A percentile compares a stretch with the other conserved stretches of the same genome.
Evolutionary conservation across 768 basidiomycete genomes (phyloP).

Genomic region (Dioszegia crocea): DNA sequence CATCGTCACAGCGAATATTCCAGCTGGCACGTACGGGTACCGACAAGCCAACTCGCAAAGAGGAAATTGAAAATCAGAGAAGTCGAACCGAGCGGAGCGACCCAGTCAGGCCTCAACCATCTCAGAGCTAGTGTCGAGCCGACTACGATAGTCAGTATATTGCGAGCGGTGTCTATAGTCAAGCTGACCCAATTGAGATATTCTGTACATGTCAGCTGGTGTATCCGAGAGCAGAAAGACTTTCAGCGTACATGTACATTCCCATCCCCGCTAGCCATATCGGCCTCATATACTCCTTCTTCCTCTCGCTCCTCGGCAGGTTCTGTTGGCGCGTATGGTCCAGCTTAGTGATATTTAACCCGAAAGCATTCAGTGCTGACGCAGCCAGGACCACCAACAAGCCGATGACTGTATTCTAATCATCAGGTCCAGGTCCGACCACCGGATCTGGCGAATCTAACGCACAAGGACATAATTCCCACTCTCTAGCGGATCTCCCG

Average conservation of each 20-base stretch:
- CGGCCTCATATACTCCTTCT: constrained; percentile 73
- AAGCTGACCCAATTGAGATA: constrained; percentile 5
- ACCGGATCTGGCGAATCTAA: not conserved
- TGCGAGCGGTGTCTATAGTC: not conserved
- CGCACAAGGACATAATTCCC: constrained; percentile 8
- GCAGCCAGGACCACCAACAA: constrained; percentile 77
- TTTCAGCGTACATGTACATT: constrained; percentile 72
- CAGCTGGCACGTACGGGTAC: constrained; percentile 39
- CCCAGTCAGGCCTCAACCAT: constrained; percentile 65
- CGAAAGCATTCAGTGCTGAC: constrained; percentile 56
- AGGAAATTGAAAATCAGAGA: constrained; percentile 95
- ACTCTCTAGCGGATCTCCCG: constrained; percentile 4
- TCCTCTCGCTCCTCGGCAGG: constrained; percentile 69
- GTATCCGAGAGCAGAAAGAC: no score
- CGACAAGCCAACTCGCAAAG: constrained; percentile 62
- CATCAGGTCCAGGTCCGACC: not conserved
- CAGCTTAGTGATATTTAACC: constrained; percentile 89
- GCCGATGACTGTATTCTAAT: constrained; percentile 51
- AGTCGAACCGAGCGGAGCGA: constrained; percentile 88
- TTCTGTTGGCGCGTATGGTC: constrained; percentile 66
- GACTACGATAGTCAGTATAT: constrained; percentile 9
- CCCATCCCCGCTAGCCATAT: constrained; percentile 86
- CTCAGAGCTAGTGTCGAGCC: constrained; percentile 37
- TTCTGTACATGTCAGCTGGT: not conserved
- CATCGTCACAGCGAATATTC: not conserved